Evolutionary conservation across 2,329 filamentous ascomycete species (phyloP).

Genomic region (Fusarium camptoceras): DNA sequence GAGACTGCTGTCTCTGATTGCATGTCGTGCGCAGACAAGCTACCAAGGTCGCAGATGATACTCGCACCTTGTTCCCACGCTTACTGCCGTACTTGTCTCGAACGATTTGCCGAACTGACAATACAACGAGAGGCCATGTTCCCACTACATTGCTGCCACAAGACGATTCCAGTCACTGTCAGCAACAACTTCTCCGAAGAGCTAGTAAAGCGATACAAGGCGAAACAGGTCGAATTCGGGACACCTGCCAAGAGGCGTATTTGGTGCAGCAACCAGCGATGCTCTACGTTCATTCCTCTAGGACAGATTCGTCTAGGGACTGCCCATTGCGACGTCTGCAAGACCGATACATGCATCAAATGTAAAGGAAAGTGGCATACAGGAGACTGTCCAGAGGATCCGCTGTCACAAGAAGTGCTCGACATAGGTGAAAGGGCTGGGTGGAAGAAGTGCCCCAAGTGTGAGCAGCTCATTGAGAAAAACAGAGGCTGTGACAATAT

Average conservation of each 20-base stretch:
- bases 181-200: slow-evolving; percentile 46
- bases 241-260: slow-evolving; percentile 56
- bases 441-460: slow-evolving; percentile 64
- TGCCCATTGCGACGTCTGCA: slow-evolving; percentile 59
- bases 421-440: slow-evolving; percentile 53
- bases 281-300: slow-evolving; percentile 60
- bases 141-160: slow-evolving; percentile 65
- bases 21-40: slow-evolving; percentile 5
- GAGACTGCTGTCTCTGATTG: not conserved
- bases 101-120: slow-evolving; percentile 55
- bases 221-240: slow-evolving; percentile 62
- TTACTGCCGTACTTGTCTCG: slow-evolving; percentile 64
- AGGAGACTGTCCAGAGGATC: slow-evolving; percentile 61
- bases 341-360: slow-evolving; percentile 57
- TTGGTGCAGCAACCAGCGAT: slow-evolving; percentile 61
- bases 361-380: slow-evolving; percentile 62
- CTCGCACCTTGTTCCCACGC: slow-evolving; percentile 56
- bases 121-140: slow-evolving; percentile 64
- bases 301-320: slow-evolving; percentile 48
- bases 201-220: slow-evolving; percentile 53
- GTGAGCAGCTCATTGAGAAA: slow-evolving; percentile 61
- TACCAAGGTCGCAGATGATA: not conserved
- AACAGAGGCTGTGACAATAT: slow-evolving; percentile 66
- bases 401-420: slow-evolving; percentile 54
- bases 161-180: slow-evolving; percentile 53